A percentile compares a stretch with the other conserved stretches of the same genome.
Evolutionary conservation across 306 rosid genomes (phyloP).

Genomic region (Prunus armeniaca): DNA sequence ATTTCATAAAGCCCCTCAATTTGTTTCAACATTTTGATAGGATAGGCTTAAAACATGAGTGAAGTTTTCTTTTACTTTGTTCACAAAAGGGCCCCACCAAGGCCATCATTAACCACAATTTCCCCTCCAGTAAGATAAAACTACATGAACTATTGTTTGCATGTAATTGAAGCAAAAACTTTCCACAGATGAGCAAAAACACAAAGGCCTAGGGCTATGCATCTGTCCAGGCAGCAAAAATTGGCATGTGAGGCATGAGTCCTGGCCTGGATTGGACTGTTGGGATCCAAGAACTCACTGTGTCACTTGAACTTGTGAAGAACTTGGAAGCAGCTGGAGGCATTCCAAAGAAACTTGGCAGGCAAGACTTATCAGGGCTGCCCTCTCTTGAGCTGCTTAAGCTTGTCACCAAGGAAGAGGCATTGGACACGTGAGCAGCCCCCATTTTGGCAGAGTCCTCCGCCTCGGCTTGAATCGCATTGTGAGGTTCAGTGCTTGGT

Average conservation of each 20-base stretch:
- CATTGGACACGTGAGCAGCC: constrained; percentile 50
- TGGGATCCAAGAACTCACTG: constrained; percentile 59
- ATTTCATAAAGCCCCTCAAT: constrained; percentile 27
- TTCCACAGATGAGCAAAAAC: constrained; percentile 10
- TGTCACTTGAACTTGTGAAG: constrained; percentile 39
- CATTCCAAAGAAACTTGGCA: constrained; percentile 42
- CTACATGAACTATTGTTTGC: constrained; percentile 14
- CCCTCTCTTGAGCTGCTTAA: constrained; percentile 71
- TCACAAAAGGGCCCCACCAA: constrained; percentile 4
- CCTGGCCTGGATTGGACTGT: constrained; percentile 51
- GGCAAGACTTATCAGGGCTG: constrained; percentile 59
- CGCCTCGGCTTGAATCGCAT: constrained; percentile 36
- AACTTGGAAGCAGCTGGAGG: constrained; percentile 50
- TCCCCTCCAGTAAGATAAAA: background rate
- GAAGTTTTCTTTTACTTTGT: constrained; percentile 13
- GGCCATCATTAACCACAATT: constrained; percentile 29
- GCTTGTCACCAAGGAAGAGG: constrained; percentile 75
- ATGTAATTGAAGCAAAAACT: constrained; percentile 29
- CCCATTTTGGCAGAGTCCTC: constrained; percentile 48
- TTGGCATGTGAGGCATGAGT: constrained; percentile 62
- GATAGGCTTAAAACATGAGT: constrained; percentile 7
- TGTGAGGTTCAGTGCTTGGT: constrained; percentile 27
- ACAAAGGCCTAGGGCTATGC: constrained; percentile 18
- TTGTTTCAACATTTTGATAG: constrained; percentile 11
- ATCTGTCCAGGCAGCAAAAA: constrained; percentile 80